Evolutionary conservation across 192 early-diverging fungal species (phyloP), one percentile per base, ranked within the genome.

Genomic region (Linnemannia schmuckeri): DNA sequence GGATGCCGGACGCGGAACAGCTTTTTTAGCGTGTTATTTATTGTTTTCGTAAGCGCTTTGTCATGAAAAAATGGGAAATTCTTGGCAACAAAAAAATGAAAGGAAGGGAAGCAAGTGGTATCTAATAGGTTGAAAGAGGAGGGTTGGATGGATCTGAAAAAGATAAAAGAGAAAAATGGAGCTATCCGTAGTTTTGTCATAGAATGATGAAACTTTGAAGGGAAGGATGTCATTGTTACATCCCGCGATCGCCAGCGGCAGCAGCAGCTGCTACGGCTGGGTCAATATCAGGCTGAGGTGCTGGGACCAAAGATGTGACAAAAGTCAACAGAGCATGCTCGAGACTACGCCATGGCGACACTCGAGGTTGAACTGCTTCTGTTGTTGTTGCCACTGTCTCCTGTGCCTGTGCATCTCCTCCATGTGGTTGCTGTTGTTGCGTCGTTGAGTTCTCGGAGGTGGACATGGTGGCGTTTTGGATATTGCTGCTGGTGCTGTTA

Each of bases 301-400:
- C 79, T 20, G 89, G 89, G 30, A 90, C 81, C 4, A 90, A 69
- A 6, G 89, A 90, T 20, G 89, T 77, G 15, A 90, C 75, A 82
- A 90, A 90, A 12, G 89, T 90, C 57, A 85, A 38, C 42, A 90
- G 42, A 17, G 82, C 89, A 78, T 88, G 87, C 27, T 90, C 83
- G 47, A 90, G 76, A 73, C 80, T 88, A 54, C 82, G 76, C 77
- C 79, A 82, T 49, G 89, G 73, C 24, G 84, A 85, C 24, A 72
- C 47, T 66, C 75, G 54, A 24, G 76, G 75, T 24, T 81, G 79
- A 7, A 22, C 46, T 70, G 38, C 13, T 27, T 6, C 77, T 80
- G 77, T 33, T 77, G 70, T 76, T 69, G 71, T 61, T 82, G 76
- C 47, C 85, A 63, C 22, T 74, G 80, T 33, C n/a, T 61, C 78